Evolutionary conservation across 2,329 filamentous ascomycete genomes (phyloP).

Genomic region (Hortaea werneckii): DNA sequence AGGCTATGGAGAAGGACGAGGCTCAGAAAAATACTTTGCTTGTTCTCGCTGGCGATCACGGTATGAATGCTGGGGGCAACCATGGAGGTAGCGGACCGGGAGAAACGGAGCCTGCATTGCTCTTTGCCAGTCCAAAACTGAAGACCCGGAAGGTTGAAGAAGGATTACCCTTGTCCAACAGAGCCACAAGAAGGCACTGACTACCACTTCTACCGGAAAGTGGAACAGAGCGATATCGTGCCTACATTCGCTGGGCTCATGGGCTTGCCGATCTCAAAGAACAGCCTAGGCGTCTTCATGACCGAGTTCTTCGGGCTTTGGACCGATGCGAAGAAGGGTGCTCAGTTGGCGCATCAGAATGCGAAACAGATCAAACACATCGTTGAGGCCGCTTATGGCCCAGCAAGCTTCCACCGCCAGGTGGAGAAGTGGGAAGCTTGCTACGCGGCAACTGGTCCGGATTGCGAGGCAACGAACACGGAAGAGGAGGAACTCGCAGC

Average conservation of each 20-base stretch:
- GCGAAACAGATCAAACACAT: slow-evolving; percentile 70
- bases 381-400: slow-evolving; percentile 59
- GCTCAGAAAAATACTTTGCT: slow-evolving; percentile 72
- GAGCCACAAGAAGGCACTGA: slow-evolving; percentile 47
- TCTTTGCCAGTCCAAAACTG: slow-evolving; percentile 47
- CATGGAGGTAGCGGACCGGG: slow-evolving; percentile 89
- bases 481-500: slow-evolving; percentile 6
- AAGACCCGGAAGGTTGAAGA: slow-evolving; percentile 9
- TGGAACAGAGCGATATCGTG: slow-evolving; percentile 92
- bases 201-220: slow-evolving; percentile 70
- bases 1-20: slow-evolving; percentile 57
- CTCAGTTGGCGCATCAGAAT: slow-evolving; percentile 65
- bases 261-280: slow-evolving; percentile 77
- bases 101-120: slow-evolving; percentile 84
- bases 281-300: slow-evolving; percentile 83
- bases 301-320: slow-evolving; percentile 69
- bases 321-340: slow-evolving; percentile 30
- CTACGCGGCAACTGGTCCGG: background rate
- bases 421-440: background rate
- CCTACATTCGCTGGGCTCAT: slow-evolving; percentile 80
- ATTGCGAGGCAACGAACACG: slow-evolving; percentile 1
- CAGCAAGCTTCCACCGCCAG: slow-evolving; percentile 9
- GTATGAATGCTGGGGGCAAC: slow-evolving; percentile 99
- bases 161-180: slow-evolving; percentile 39
- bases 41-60: slow-evolving; percentile 85